These are phyloP conservation scores for Leishmania arabica DNA, from an alignment of 208 protist species.

Conservation along the genomic window DNA sequence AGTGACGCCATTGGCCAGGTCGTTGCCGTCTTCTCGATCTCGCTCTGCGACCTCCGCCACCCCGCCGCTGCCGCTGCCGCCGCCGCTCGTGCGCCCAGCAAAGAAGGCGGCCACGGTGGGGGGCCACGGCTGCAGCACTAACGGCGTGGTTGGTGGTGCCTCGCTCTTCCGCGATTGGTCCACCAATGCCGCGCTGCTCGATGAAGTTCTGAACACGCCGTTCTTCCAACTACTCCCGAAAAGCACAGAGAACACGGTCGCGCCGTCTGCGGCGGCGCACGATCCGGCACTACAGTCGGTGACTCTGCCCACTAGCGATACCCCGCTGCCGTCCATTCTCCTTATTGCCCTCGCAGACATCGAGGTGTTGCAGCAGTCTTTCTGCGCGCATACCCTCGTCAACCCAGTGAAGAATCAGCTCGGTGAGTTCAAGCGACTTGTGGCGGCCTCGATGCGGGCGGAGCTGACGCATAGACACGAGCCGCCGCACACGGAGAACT, in stretches of 20 bases:
- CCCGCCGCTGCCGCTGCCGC: constrained; percentile 1
- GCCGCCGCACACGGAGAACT: background rate
- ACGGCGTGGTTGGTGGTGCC: background rate
- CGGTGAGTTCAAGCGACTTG: constrained; percentile 44
- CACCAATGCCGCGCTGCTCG: constrained; percentile 9
- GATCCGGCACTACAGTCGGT: background rate
- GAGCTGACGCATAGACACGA: constrained; percentile 24
- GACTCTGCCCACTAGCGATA: constrained; percentile 16
- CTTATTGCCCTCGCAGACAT: constrained; percentile 63
- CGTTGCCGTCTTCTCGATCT: background rate
- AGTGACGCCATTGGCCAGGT: background rate
- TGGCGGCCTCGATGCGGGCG: constrained; percentile 33
- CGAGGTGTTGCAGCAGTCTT: constrained; percentile 51
- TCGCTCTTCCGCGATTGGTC: constrained; percentile 21
- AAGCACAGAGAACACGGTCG: background rate
- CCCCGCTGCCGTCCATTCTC: constrained; percentile 43
- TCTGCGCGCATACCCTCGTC: constrained; percentile 50
- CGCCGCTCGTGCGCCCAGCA: background rate
- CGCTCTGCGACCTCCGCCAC: background rate
- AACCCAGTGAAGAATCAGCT: constrained; percentile 44
- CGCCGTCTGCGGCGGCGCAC: background rate
- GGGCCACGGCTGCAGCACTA: background rate
- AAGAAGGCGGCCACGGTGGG: background rate
- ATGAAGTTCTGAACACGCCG: background rate
- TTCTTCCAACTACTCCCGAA: background rate